These are phyloP conservation scores for Candida pseudocylindracea DNA, from an alignment of 1,139 yeast genomes.

Conservation along the genomic window DNA sequence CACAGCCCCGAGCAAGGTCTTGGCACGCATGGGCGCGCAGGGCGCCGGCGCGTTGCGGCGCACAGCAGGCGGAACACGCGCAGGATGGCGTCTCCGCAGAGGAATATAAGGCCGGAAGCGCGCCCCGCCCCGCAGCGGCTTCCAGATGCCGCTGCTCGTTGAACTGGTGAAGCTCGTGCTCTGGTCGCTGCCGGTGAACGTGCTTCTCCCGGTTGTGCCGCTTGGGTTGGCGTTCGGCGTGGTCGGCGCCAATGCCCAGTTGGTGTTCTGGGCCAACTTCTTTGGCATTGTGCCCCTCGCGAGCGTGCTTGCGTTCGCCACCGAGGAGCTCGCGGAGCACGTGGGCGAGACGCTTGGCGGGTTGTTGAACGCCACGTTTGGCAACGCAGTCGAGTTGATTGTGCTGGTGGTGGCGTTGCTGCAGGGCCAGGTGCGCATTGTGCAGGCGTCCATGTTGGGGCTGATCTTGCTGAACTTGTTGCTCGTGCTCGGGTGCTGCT, in stretches of 20 bases:
- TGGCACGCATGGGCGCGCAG: no score
- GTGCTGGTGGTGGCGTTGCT: conserved; percentile 77
- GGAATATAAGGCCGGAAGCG: no score
- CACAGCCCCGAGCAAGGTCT: no score
- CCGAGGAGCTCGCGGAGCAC: conserved; percentile 75
- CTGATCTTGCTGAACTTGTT: conserved; percentile 72
- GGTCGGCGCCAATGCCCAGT: conserved; percentile 30
- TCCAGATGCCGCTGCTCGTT: no score
- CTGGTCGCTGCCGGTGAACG: conserved; percentile 55
- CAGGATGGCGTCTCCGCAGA: no score
- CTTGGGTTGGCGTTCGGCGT: conserved; percentile 59
- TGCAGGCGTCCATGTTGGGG: conserved; percentile 94
- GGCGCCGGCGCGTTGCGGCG: no score
- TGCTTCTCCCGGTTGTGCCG: conserved; percentile 64
- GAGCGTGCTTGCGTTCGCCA: conserved; percentile 70
- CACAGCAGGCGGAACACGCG: no score
- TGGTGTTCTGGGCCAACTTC: conserved; percentile 56
- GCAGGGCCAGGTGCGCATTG: conserved; percentile 77
- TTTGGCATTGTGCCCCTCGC: conserved; percentile 87
- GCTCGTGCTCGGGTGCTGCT: conserved; percentile 88
- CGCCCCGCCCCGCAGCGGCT: no score
- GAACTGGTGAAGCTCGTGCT: conserved; percentile 9
- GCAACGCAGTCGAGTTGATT: conserved; percentile 75
- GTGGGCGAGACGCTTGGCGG: conserved; percentile 93
- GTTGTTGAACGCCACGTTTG: conserved; percentile 83